Evolutionary conservation across 371 early-diverging fungal genomes (phyloP).

Genomic region (Lichtheimia ornata): DNA sequence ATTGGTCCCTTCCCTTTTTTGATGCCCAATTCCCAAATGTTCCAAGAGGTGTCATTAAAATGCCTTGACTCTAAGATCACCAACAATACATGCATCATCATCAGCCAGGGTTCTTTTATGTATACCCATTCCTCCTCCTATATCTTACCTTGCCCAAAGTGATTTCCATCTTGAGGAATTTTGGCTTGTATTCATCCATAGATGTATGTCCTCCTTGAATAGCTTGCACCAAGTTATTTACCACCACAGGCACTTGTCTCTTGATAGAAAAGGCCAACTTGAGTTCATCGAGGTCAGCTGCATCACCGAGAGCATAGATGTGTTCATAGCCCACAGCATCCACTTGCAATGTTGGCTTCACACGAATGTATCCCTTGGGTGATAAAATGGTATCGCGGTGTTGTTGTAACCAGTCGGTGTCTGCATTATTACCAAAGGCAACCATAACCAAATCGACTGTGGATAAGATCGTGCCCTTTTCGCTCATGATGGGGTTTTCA

Average conservation of each 20-base stretch:
- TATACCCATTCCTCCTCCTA: neutral
- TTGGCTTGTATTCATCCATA: conserved; percentile 23
- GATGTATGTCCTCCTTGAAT: conserved; percentile 19
- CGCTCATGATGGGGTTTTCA: conserved; percentile 20
- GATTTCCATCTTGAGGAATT: conserved; percentile 26
- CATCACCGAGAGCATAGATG: conserved; percentile 66
- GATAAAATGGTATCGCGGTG: conserved; percentile 1
- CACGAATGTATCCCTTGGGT: conserved; percentile 31
- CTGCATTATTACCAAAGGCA: conserved; percentile 44
- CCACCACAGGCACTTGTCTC: conserved; percentile 36
- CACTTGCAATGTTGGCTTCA: conserved; percentile 60
- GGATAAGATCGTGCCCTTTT: conserved; percentile 31
- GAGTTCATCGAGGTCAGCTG: conserved; percentile 46
- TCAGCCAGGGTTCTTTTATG: too few relatives aligned
- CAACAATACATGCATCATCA: too few relatives aligned
- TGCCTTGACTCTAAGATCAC: too few relatives aligned
- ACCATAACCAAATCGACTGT: conserved; percentile 53
- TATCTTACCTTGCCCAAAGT: conserved; percentile 33
- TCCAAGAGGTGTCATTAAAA: too few relatives aligned
- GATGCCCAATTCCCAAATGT: too few relatives aligned
- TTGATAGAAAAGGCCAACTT: conserved; percentile 47
- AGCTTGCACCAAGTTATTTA: conserved; percentile 42
- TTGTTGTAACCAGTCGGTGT: conserved; percentile 22
- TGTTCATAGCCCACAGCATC: conserved; percentile 34
- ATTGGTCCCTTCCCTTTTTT: too few relatives aligned